A percentile compares a stretch with the other conserved stretches of the same genome.
phyloP scores from a whole-genome alignment of 202 grass and related monocot genomes.

The Carex arenaria region DNA sequence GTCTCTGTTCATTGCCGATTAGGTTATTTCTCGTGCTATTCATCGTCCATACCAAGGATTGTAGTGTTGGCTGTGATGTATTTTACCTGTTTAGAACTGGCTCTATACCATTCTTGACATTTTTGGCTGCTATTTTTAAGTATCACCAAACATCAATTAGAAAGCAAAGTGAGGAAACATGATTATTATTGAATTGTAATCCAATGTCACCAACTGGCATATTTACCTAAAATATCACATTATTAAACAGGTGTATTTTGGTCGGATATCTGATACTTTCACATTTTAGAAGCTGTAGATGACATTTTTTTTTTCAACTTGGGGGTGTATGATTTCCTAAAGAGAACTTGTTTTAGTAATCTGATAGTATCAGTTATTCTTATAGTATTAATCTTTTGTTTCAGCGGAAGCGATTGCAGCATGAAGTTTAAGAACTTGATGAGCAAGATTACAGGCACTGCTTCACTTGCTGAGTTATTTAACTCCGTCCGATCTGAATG shows the following conservation, averaged over 20 bases:
- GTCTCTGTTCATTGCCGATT: neutral
- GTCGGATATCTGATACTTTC: neutral
- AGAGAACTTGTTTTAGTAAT: neutral
- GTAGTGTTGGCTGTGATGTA: no score
- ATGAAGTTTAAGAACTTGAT: slow-evolving; percentile 83
- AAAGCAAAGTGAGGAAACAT: neutral
- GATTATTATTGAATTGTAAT: neutral
- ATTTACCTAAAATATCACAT: neutral
- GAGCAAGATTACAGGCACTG: slow-evolving; percentile 52
- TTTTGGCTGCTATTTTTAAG: neutral
- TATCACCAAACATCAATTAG: neutral
- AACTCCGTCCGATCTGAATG: slow-evolving; percentile 85
- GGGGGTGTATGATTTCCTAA: neutral
- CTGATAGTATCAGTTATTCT: neutral
- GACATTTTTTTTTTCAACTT: no score
- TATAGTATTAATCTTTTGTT: slow-evolving; percentile 13
- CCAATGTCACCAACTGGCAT: neutral
- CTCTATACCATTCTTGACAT: neutral
- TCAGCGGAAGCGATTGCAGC: slow-evolving; percentile 66
- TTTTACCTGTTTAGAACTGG: neutral
- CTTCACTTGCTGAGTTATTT: slow-evolving; percentile 72
- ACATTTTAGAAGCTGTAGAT: no score
- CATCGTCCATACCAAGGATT: no score
- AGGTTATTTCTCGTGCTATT: no score
- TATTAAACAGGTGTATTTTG: neutral